These are phyloP conservation scores for Bacidia rubella DNA, from an alignment of 495 filamentous ascomycete genomes.

Conservation along the genomic window DNA sequence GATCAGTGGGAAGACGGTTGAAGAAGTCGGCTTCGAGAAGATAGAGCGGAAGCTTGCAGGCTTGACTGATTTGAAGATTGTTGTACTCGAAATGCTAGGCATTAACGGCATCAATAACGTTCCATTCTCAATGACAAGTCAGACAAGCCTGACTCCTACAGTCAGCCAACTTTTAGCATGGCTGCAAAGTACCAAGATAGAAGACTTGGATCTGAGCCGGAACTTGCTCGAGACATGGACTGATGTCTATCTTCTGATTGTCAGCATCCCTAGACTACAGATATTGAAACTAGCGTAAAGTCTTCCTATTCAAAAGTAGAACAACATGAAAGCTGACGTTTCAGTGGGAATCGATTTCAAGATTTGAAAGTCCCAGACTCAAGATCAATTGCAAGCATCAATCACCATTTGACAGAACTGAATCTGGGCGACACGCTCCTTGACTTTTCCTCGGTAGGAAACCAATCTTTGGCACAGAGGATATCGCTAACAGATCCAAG, in stretches of 20 bases:
- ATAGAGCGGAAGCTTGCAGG: slow-evolving; percentile 65
- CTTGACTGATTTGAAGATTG: slow-evolving; percentile 61
- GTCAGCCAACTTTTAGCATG: slow-evolving; percentile 14
- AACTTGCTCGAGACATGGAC: slow-evolving; percentile 60
- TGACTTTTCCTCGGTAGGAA: slow-evolving; percentile 10
- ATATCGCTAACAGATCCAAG: background rate
- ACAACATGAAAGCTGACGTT: background rate
- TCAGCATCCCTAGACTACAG: slow-evolving; percentile 45
- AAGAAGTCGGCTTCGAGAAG: slow-evolving; percentile 95
- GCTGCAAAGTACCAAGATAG: slow-evolving; percentile 38
- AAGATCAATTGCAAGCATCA: background rate
- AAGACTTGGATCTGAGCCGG: slow-evolving; percentile 73
- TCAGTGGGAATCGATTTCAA: slow-evolving; percentile 66
- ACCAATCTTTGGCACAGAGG: too few relatives aligned
- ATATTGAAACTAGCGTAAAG: slow-evolving; percentile 59
- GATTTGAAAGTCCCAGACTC: slow-evolving; percentile 25
- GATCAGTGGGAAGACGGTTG: slow-evolving; percentile 75
- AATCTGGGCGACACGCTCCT: slow-evolving; percentile 62
- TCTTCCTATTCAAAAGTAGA: background rate
- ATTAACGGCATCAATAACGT: slow-evolving; percentile 33
- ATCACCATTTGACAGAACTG: slow-evolving; percentile 43
- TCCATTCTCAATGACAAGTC: background rate
- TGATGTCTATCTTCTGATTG: slow-evolving; percentile 56
- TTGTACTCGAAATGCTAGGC: slow-evolving; percentile 63
- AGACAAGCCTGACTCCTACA: slow-evolving; percentile 18